Base-by-base conservation (phyloP, 23 red algal genomes). In the Agarophyton chilense region DNA sequence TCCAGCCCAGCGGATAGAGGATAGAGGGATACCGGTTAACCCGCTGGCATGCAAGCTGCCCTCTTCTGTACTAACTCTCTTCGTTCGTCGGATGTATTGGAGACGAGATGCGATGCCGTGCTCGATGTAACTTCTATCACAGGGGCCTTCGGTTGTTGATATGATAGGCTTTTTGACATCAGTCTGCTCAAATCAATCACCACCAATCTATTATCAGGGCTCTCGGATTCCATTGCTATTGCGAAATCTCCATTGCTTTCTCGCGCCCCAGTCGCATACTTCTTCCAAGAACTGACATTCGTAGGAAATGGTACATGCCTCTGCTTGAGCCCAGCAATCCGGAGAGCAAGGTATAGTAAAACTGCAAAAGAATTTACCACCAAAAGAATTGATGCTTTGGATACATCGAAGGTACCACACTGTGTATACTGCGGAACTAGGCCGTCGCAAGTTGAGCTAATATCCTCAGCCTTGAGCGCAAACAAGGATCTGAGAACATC, bases 381-480 rank as follows among this genome's bases (percentile, higher is more conserved):
- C 42, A 52, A 4, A 8, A 80, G 57, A 29, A 61, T 56, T 9
- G 57, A 42, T 56, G 40, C 49, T 26, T 39, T 52, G 9, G 45
- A 56, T 9, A 52, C 0, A 24, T 61, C 53, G 13, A 80, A 40
- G 19, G 77, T 57, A 39, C 77, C 77, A 16, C 43, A 61, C 4
- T 39, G 77, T 4, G 57, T 43, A 47, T 80, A 80, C 10, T 43
- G 53, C 7, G 35, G 53, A 42, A 80, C 49, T 14, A 61, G 13
- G 19, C 77, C 77, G 7, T 56, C 24, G 45, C 77, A 80, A 24
- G 2, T 80, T 26, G 77, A 80, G 42, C 22, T 1, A 26, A 38
- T 61, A 41, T 80, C 77, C 24, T 80, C 77, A 22, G 77, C 77
- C 43, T 80, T 80, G 21, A 80, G 77, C 11, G 77, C 77, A 56